These are phyloP conservation scores for Penicillium sp. DNA, from an alignment of 2,329 filamentous ascomycete species.

Conservation along the genomic window DNA sequence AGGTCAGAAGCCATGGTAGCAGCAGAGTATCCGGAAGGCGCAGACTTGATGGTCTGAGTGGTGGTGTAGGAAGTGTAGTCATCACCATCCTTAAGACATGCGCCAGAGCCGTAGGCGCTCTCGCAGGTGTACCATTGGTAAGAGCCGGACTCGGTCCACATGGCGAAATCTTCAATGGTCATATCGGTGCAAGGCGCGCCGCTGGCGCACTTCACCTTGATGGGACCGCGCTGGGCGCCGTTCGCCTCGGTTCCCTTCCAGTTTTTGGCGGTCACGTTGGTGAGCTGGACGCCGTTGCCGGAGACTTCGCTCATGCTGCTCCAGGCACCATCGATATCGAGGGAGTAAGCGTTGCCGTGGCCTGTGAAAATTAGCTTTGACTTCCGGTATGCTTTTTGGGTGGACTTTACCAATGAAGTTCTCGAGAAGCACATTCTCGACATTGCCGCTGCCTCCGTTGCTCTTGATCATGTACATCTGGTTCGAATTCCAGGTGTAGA, in stretches of 20 bases:
- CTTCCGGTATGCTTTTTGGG: neutral
- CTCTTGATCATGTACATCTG: constrained; percentile 66
- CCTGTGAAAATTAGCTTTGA: constrained; percentile 32
- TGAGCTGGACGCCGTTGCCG: constrained; percentile 56
- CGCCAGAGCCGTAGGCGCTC: constrained; percentile 52
- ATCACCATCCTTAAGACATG: constrained; percentile 44
- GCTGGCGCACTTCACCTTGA: constrained; percentile 55
- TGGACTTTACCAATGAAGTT: constrained; percentile 53
- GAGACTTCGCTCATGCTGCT: constrained; percentile 40
- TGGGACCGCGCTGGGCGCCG: constrained; percentile 53
- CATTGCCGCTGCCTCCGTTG: constrained; percentile 57
- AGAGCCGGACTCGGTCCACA: constrained; percentile 42
- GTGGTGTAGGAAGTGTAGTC: constrained; percentile 22
- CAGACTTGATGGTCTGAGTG: constrained; percentile 21
- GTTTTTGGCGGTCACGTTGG: constrained; percentile 55
- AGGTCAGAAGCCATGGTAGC: constrained; percentile 29
- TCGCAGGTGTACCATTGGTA: constrained; percentile 46
- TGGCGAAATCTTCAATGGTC: constrained; percentile 52
- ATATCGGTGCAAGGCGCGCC: constrained; percentile 56
- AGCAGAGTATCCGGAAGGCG: constrained; percentile 31
- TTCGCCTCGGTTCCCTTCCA: constrained; percentile 58
- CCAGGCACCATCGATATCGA: constrained; percentile 60
- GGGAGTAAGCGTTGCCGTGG: constrained; percentile 59
- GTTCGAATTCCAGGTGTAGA: constrained; percentile 62
- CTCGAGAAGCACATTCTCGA: constrained; percentile 53